Evolutionary conservation across 2,329 filamentous ascomycete species (phyloP).

Genomic region (Eurotiales sp.): DNA sequence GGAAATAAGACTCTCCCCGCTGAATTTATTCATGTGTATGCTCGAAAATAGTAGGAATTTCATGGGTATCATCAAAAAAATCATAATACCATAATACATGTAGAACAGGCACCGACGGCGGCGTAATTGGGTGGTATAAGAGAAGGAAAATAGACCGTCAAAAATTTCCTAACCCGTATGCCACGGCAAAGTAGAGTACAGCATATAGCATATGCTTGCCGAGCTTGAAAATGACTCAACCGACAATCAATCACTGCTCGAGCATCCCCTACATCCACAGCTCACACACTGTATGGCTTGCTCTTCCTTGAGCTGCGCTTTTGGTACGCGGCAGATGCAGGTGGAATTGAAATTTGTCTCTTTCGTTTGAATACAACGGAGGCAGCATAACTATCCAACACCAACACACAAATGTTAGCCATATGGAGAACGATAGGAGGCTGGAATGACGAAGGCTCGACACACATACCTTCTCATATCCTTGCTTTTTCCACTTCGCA

Average conservation of each 20-base stretch:
- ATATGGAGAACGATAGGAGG: slow-evolving; percentile 12
- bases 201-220: too few species aligned
- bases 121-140: neutral
- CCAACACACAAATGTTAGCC: too few species aligned
- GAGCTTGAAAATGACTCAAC: too few species aligned
- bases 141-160: neutral
- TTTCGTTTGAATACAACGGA: slow-evolving; percentile 97
- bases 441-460: too few species aligned
- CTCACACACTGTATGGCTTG: slow-evolving; percentile 90
- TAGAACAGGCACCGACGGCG: neutral
- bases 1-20: neutral
- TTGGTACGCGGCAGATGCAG: slow-evolving; percentile 92
- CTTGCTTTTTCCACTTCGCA: slow-evolving; percentile 99
- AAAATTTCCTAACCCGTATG: neutral
- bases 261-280: slow-evolving; percentile 89
- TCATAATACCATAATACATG: slow-evolving; percentile 12
- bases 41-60: neutral
- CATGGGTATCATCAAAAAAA: slow-evolving; percentile 12
- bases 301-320: slow-evolving; percentile 82
- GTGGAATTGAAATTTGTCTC: slow-evolving; percentile 99
- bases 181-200: too few species aligned
- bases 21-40: neutral
- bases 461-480: slow-evolving; percentile 93
- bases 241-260: slow-evolving; percentile 66
- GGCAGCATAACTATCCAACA: slow-evolving; percentile 86